Evolutionary conservation across 1,139 yeast species (phyloP).

Genomic region (Candida sojae): DNA sequence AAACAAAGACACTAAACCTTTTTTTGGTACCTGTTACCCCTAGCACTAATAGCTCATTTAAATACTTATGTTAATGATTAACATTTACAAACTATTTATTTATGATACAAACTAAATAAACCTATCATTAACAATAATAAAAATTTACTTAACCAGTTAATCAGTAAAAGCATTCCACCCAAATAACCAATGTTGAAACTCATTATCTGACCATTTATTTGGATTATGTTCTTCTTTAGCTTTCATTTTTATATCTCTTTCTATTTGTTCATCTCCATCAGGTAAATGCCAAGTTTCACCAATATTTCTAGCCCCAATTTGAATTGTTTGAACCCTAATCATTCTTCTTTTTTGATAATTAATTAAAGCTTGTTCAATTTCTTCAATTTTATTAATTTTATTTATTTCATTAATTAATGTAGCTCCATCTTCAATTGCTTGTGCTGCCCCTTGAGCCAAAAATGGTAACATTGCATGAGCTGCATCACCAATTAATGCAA

Average conservation of each 20-base stretch:
- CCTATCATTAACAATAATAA: too few relatives aligned
- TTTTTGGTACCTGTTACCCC: too few relatives aligned
- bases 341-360: constrained; percentile 23
- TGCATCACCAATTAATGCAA: constrained; percentile 38
- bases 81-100: too few relatives aligned
- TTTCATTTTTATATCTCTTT: constrained; percentile 19
- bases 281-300: constrained; percentile 24
- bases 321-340: constrained; percentile 26
- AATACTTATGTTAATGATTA: too few relatives aligned
- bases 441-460: constrained; percentile 43
- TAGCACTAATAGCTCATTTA: too few relatives aligned
- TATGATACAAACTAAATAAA: too few relatives aligned
- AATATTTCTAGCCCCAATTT: constrained; percentile 21
- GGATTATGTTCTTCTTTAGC: constrained; percentile 12
- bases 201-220: constrained; percentile 16
- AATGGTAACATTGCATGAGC: constrained; percentile 42
- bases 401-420: constrained; percentile 19
- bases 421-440: constrained; percentile 36
- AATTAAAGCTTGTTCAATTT: constrained; percentile 16
- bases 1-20: too few relatives aligned
- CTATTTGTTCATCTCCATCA: constrained; percentile 24
- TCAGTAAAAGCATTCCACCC: constrained; percentile 16
- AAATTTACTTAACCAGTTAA: too few relatives aligned
- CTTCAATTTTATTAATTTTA: constrained; percentile 13
- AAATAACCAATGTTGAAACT: constrained; percentile 16